These are phyloP conservation scores for Penicillium italicum DNA, from an alignment of 2,329 filamentous ascomycete genomes.

Conservation along the genomic window DNA sequence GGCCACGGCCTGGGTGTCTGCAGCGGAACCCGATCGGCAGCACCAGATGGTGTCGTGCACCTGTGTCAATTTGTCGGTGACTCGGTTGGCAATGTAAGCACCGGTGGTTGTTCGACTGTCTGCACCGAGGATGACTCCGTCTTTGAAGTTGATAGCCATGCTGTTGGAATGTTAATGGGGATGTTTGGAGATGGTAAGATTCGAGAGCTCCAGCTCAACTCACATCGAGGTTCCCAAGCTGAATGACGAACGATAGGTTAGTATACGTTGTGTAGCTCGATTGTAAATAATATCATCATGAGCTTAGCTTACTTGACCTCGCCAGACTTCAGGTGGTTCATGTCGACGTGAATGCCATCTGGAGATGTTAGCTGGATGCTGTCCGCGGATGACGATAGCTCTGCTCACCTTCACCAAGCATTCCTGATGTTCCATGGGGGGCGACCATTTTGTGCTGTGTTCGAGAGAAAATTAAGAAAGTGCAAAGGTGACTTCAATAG, in stretches of 20 bases:
- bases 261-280: conserved; percentile 27
- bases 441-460: conserved; percentile 36
- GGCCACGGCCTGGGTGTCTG: conserved; percentile 95
- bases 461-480: neutral
- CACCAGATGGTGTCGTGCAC: conserved; percentile 99
- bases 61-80: conserved; percentile 98
- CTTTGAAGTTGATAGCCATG: conserved; percentile 99
- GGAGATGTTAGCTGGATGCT: conserved; percentile 21
- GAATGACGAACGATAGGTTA: conserved; percentile 20
- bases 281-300: neutral
- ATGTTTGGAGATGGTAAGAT: conserved; percentile 15
- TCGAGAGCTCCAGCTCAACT: conserved; percentile 36
- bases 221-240: conserved; percentile 98
- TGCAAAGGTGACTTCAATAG: conserved; percentile 2
- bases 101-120: conserved; percentile 97
- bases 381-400: conserved; percentile 18
- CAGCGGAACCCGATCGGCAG: conserved; percentile 94
- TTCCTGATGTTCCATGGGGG: conserved; percentile 40
- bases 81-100: conserved; percentile 97
- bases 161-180: conserved; percentile 47
- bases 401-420: conserved; percentile 45
- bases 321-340: conserved; percentile 97
- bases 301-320: conserved; percentile 82
- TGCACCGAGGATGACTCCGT: conserved; percentile 93
- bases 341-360: conserved; percentile 99